Percentiles rank a stretch among this genome's conserved stretches.
Conservation (phyloP, 768 basidiomycete species). For the Rhodotorula sphaerocarpa region DNA sequence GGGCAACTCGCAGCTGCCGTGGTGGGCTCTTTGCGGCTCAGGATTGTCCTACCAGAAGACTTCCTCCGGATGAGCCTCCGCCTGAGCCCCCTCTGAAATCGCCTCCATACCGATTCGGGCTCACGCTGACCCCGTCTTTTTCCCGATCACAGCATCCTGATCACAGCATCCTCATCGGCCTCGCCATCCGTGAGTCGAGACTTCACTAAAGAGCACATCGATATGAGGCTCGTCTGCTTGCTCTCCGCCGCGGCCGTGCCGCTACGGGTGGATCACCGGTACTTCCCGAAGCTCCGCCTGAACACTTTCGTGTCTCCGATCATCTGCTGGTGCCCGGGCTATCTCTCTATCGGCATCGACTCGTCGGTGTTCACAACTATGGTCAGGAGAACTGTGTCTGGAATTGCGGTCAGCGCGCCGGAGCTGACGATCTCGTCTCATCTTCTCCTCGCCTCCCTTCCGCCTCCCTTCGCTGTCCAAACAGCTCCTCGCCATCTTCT, state of each 20-base stretch:
- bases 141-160: too few relatives aligned
- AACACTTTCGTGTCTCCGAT: conserved; percentile 45
- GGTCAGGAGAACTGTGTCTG: conserved; percentile 46
- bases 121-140: conserved; percentile 27
- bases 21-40: conserved; percentile 40
- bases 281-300: conserved; percentile 48
- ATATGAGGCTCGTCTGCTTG: too few relatives aligned
- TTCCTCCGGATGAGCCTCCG: too few relatives aligned
- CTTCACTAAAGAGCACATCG: too few relatives aligned
- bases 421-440: too few relatives aligned
- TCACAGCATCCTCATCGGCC: conserved; percentile 50
- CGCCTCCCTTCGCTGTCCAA: too few relatives aligned
- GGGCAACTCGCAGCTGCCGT: conserved; percentile 33
- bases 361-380: conserved; percentile 51
- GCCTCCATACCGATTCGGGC: not conserved
- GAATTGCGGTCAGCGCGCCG: too few relatives aligned
- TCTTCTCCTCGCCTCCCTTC: conserved; percentile 54
- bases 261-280: conserved; percentile 50
- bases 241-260: conserved; percentile 46
- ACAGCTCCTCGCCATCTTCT: conserved; percentile 50
- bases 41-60: conserved; percentile 51
- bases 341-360: conserved; percentile 55
- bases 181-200: conserved; percentile 43
- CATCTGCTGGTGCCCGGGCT: conserved; percentile 46
- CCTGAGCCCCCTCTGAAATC: conserved; percentile 47